These are phyloP conservation scores for Hypoxylon sp. DNA, from an alignment of 2,329 filamentous ascomycete genomes.

Conservation along the genomic window DNA sequence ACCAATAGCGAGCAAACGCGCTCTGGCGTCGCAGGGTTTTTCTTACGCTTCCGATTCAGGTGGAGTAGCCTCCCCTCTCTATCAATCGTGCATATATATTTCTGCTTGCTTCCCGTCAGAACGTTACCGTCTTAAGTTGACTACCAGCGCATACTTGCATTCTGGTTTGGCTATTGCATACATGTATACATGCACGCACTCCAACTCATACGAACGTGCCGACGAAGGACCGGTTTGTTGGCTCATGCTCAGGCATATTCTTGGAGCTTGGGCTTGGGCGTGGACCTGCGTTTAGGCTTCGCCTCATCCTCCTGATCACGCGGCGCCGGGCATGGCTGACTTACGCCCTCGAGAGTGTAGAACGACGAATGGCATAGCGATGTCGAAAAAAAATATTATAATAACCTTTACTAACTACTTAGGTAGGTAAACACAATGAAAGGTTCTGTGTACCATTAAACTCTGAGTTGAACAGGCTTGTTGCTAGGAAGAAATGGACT, in stretches of 20 bases:
- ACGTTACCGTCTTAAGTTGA: not conserved
- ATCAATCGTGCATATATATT: not conserved
- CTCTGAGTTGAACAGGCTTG: constrained; percentile 13
- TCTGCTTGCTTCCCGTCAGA: not conserved
- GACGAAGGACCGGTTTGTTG: not conserved
- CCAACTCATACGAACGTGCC: not conserved
- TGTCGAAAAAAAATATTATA: constrained; percentile 19
- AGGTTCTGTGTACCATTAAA: constrained; percentile 9
- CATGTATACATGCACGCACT: not conserved
- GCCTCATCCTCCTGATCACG: constrained; percentile 20
- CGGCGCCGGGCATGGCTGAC: constrained; percentile 10
- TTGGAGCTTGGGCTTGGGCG: too few species aligned
- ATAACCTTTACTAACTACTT: not conserved
- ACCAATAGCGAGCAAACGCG: not conserved
- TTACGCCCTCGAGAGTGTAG: constrained; percentile 7
- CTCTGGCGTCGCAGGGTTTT: not conserved
- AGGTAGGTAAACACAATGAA: constrained; percentile 2
- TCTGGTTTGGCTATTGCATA: not conserved
- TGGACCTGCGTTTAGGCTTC: constrained; percentile 10
- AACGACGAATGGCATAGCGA: constrained; percentile 29
- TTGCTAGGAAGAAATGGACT: not conserved
- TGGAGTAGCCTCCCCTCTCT: not conserved
- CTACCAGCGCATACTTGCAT: not conserved
- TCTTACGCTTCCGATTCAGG: not conserved
- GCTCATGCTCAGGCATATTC: too few species aligned